phyloP scores from a whole-genome alignment of 441 rosid species.

The Biscutella laevigata region DNA sequence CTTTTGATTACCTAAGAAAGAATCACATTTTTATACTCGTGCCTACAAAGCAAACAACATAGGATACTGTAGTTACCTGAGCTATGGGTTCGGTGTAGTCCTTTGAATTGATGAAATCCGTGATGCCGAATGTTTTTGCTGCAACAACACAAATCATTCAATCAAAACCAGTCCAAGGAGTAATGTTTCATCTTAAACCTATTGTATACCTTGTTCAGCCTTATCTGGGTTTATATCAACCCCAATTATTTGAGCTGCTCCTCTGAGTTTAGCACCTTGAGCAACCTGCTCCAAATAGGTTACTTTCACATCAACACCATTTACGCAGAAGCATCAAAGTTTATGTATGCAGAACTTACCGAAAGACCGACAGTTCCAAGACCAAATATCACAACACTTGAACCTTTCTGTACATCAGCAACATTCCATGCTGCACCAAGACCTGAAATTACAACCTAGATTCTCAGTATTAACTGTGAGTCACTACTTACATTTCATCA shows the following conservation, averaged over 20 bases:
- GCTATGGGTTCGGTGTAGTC: constrained; percentile 65
- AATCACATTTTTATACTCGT: no score
- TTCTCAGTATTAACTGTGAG: background rate
- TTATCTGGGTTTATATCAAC: constrained; percentile 71
- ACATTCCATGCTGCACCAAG: constrained; percentile 98
- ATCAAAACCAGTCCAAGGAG: constrained; percentile 5
- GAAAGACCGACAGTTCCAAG: constrained; percentile 93
- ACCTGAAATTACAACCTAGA: constrained; percentile 32
- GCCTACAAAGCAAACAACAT: background rate
- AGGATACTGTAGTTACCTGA: constrained; percentile 41
- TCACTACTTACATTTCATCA: background rate
- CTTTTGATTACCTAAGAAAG: constrained; percentile 76
- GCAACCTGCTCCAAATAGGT: constrained; percentile 51
- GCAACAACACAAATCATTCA: no score
- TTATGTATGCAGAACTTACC: constrained; percentile 37
- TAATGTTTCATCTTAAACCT: background rate
- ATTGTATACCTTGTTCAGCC: constrained; percentile 46
- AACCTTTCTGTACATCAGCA: constrained; percentile 66
- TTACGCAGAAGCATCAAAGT: background rate
- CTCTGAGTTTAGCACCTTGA: constrained; percentile 83
- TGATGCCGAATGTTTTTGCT: constrained; percentile 81
- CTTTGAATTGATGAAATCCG: constrained; percentile 59
- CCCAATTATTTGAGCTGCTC: constrained; percentile 77
- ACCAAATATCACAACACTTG: constrained; percentile 75
- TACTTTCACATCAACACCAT: background rate